Evolutionary conservation across 805 yeast genomes (phyloP), one percentile per base, ranked within the genome.

Genomic region (Nakazawaea ishiwadae): DNA sequence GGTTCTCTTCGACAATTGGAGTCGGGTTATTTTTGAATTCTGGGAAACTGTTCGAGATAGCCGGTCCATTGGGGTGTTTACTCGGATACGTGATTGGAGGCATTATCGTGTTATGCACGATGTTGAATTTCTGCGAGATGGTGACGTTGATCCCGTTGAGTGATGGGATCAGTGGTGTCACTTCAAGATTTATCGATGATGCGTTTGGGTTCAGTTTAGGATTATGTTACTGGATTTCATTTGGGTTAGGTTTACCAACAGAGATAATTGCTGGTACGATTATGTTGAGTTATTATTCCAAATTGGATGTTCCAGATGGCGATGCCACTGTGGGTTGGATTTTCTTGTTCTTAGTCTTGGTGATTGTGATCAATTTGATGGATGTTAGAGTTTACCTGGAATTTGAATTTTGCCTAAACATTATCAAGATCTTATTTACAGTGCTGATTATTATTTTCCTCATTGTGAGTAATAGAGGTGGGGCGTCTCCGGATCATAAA

Each of bases 241-340:
- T 82, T 55, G 71, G 83, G 12, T 62, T 84, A 37, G 87, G 88
- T 0, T 63, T 85, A 45, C 89, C 95, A 0, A 77, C 90, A 0
- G 95, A 86, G 53, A 71, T 87, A 3, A 83, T 87, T 10, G 95
- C 95, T 0, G 83, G 86, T 15, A 77, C 87, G 0, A 79, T 87
- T 23, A 75, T 86, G 79, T 61, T 87, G 33, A 73, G 84, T 34
- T 87, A 79, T 53, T 88, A 79, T 54, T 72, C 78, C 1, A 55
- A 67, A 31, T 60, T 84, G 32, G 53, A 74, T n/a, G 64, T 79
- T 8, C 73, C 81, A 0, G 24, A 26, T 18, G 62, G 63, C 1
- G 61, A 72, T 9, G 69, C 79, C 0, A 65, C 77, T 6, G 85
- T 88, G 3, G 88, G 83, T 12, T 86, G 88, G 65, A 71, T 84